phyloP scores from a whole-genome alignment of 306 rosid genomes.

The Sindora glabra region DNA sequence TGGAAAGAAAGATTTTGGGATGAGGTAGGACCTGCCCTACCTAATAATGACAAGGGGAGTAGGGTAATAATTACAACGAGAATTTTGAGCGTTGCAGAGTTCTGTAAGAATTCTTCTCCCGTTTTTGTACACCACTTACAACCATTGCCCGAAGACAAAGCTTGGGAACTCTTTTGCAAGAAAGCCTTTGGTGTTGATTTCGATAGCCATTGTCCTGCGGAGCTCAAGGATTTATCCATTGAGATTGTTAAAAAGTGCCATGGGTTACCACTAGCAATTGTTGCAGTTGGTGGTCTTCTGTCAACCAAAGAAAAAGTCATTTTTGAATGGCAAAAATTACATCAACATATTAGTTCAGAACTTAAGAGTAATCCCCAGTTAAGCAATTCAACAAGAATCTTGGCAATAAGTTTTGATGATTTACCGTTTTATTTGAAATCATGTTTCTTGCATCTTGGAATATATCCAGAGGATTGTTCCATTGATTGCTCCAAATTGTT shows the following conservation, averaged over 20 bases:
- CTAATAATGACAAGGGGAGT: background rate
- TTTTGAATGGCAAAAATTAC: background rate
- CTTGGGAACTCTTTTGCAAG: slow-evolving; percentile 1
- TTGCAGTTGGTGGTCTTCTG: background rate
- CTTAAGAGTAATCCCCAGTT: background rate
- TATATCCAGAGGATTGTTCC: background rate
- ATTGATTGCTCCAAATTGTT: background rate
- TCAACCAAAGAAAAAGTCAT: background rate
- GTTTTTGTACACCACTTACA: background rate
- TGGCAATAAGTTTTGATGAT: background rate
- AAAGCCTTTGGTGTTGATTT: background rate
- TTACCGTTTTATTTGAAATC: background rate
- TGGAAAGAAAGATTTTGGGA: background rate
- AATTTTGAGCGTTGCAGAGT: background rate
- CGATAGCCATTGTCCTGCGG: background rate
- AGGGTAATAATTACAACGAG: background rate
- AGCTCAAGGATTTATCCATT: background rate
- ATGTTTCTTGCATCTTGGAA: background rate
- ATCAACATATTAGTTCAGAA: background rate
- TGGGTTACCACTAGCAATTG: slow-evolving; percentile 4
- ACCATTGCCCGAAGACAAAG: background rate
- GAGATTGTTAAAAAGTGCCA: background rate
- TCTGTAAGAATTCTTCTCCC: background rate
- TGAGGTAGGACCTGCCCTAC: background rate
- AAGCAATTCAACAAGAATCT: background rate